Evolutionary conservation across 805 yeast species (phyloP).

Genomic region (Yamadazyma tumulicola): DNA sequence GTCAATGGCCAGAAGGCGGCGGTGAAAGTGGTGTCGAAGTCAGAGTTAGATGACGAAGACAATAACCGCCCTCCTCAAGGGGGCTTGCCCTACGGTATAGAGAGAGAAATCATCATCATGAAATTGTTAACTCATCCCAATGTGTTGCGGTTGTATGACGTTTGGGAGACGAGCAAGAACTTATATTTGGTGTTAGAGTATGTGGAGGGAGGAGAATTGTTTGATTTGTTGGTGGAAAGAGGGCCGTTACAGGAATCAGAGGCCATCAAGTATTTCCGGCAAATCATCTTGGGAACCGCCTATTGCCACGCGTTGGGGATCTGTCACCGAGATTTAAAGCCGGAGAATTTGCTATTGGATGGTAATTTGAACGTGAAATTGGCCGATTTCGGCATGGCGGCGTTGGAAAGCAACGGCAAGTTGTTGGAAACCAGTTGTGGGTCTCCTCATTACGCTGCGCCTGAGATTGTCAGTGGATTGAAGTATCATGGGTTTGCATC

Average conservation of each 20-base stretch:
- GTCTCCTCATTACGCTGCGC: conserved; percentile 86
- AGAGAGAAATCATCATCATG: conserved; percentile 96
- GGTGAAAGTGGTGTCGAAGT: conserved; percentile 76
- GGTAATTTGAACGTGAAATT: conserved; percentile 65
- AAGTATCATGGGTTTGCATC: conserved; percentile 81
- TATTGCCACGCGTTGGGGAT: conserved; percentile 80
- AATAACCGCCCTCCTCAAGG: conserved; percentile 16
- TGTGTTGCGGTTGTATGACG: conserved; percentile 90
- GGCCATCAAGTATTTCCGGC: conserved; percentile 74
- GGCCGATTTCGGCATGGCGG: conserved; percentile 91
- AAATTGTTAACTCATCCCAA: conserved; percentile 91
- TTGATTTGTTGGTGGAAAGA: conserved; percentile 66
- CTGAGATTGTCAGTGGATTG: conserved; percentile 77
- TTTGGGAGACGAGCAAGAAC: conserved; percentile 95
- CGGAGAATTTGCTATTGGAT: conserved; percentile 73
- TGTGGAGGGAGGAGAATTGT: conserved; percentile 86
- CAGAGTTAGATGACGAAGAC: conserved; percentile 46
- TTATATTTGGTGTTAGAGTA: conserved; percentile 75
- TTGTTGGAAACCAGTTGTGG: conserved; percentile 80
- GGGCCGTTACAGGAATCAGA: conserved; percentile 72
- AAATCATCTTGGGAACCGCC: conserved; percentile 72
- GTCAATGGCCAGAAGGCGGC: conserved; percentile 75
- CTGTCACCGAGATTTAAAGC: conserved; percentile 78
- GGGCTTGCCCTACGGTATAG: conserved; percentile 91
- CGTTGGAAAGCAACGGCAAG: conserved; percentile 67